Evolutionary conservation across 257 asterid genomes (phyloP).

Genomic region (Pogostemon cablin): DNA sequence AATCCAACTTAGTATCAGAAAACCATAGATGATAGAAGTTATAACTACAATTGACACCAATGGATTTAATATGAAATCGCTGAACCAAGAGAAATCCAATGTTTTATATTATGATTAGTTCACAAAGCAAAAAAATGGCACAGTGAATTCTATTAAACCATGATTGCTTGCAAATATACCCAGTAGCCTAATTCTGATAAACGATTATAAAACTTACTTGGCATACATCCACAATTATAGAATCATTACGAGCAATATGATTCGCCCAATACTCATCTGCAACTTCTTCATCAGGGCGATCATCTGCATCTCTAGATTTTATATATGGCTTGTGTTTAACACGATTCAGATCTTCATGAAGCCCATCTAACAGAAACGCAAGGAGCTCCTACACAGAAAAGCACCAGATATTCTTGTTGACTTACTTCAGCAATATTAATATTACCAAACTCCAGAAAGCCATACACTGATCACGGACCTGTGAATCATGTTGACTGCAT

Average conservation of each 20-base stretch:
- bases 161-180: slow-evolving; percentile 16
- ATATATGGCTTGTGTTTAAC: slow-evolving; percentile 95
- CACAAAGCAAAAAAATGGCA: slow-evolving; percentile 14
- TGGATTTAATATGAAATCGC: slow-evolving; percentile 17
- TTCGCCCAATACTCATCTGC: slow-evolving; percentile 99
- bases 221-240: slow-evolving; percentile 98
- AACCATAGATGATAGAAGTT: slow-evolving; percentile 3
- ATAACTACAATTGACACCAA: slow-evolving; percentile 3
- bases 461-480: slow-evolving; percentile 49
- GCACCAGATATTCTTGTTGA: slow-evolving; percentile 27
- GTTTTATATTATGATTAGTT: slow-evolving; percentile 4
- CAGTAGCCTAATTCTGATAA: slow-evolving; percentile 16
- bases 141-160: slow-evolving; percentile 14
- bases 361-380: slow-evolving; percentile 98
- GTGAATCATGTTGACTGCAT: slow-evolving; percentile 98
- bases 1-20: background rate
- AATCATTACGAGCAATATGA: slow-evolving; percentile 98
- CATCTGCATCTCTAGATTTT: slow-evolving; percentile 95
- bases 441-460: slow-evolving; percentile 26
- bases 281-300: slow-evolving; percentile 94
- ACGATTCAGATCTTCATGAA: slow-evolving; percentile 98
- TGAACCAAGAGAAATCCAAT: slow-evolving; percentile 25
- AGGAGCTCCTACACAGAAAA: slow-evolving; percentile 81
- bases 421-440: slow-evolving; percentile 24
- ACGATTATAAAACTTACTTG: slow-evolving; percentile 61